Evolutionary conservation across 306 rosid genomes (phyloP).

Genomic region (Quercus gilva): DNA sequence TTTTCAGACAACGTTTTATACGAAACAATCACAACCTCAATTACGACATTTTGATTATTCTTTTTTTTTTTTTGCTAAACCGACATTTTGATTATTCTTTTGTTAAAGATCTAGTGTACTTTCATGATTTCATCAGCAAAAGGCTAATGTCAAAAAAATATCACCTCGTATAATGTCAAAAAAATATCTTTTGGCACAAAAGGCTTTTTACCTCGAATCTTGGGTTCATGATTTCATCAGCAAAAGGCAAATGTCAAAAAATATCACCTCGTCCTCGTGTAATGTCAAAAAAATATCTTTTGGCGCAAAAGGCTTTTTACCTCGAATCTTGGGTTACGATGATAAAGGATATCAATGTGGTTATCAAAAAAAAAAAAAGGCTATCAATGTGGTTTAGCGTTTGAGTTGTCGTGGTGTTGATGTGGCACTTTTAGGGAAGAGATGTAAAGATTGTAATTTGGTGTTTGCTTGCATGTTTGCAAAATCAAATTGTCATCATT

Average conservation of each 20-base stretch:
- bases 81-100: too few species aligned
- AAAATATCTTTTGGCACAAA: slow-evolving; percentile 3
- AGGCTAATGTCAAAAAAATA: neutral
- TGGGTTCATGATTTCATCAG: slow-evolving; percentile 22
- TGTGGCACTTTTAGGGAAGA: slow-evolving; percentile 16
- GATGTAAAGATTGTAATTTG: slow-evolving; percentile 25
- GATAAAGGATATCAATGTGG: slow-evolving; percentile 8
- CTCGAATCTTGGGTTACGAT: neutral
- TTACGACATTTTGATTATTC: too few species aligned
- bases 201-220: neutral
- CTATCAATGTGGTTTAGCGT: neutral
- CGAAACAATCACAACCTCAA: too few species aligned
- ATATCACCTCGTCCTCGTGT: slow-evolving; percentile 30
- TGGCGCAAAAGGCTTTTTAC: slow-evolving; percentile 16
- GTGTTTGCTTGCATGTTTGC: slow-evolving; percentile 50
- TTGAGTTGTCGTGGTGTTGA: slow-evolving; percentile 25
- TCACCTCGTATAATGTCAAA: slow-evolving; percentile 24
- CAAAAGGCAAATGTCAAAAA: slow-evolving; percentile 11
- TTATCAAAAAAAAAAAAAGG: too few species aligned
- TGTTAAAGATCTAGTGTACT: too few species aligned
- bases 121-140: slow-evolving; percentile 41
- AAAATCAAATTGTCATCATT: slow-evolving; percentile 17
- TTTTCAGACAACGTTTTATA: too few species aligned
- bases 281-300: neutral
- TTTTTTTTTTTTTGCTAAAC: too few species aligned